Evolutionary conservation across 106 monocot species (phyloP), one percentile per base, ranked within the genome.

Genomic region (Dactylorhiza incarnata): DNA sequence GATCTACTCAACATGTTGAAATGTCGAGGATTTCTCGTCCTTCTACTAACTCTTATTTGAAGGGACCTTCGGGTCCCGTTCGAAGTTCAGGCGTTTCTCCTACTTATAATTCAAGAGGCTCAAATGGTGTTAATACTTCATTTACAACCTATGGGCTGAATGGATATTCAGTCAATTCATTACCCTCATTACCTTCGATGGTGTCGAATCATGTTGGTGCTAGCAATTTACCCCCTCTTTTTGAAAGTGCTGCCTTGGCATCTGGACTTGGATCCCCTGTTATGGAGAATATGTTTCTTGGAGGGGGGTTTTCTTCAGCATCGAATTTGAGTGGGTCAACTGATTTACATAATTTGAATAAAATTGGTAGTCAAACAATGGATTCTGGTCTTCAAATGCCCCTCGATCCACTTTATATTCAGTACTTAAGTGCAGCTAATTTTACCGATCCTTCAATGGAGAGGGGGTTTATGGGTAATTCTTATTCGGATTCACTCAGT

Each of bases 401-500:
- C 23, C 58, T 75, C 43, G 89, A 86, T 65, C 83, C 83, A 11
- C 73, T 75, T 63, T 84, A 86, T 79, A 48, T 76, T 70, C 83
- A 89, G 72, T 88, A 83, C 59, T 51, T 88, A 14, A 84, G 77
- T 79, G 86, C 88, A 58, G 58, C 81, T 46, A 84, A 53, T 55
- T 77, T 54, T 69, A 74, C 71, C 51, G 80, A 82, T 80, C 82
- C 86, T 76, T 79, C 78, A 7, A 19, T 76, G 67, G 83, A 79
- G 13, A 77, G 81, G 58, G 59, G 74, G 6, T 76, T 67, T 16
- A 22, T 82, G 67, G 76, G 74, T 5, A 85, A 78, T 70, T 81
- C 90, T 48, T 89, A 91, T 65, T 23, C 71, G 17, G 90, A 96
- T 73, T 80, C 87, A n/a, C 62, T 88, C 53, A 85, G 82, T 2